Evolutionary conservation across 2,329 filamentous ascomycete genomes (phyloP), one percentile per base, ranked within the genome.

Genomic region (Ophidiomyces ophidiicola): DNA sequence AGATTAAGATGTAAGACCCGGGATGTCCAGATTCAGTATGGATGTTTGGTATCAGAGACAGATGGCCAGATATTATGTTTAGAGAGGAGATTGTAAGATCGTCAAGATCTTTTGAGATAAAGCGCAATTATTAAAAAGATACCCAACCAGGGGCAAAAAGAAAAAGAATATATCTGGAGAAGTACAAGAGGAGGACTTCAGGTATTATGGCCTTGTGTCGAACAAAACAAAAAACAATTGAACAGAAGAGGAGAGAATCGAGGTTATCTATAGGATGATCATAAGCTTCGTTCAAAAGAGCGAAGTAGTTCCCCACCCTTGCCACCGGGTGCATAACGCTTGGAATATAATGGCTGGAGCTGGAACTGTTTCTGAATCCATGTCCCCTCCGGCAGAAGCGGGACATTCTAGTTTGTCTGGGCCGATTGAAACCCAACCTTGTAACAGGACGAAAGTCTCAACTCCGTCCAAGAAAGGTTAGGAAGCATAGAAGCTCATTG

Each of bases 101-200:
- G 31, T 49, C 44, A 46, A 49, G 50, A 55, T 44, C 48, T 46
- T 51, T 25, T 36, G 12, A 20, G 10, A 4, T 6, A 41, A 30
- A 42, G 20, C 28, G 32, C 36, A n/a, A 31, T 20, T 46, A 39
- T 44, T 47, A 50, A 47, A 50, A 53, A 64, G 63, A n/a, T n/a
- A n/a, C 67, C 67, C 68, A 69, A 58, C 67, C 68, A 67, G 67
- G 69, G 67, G 66, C 66, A 55, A 53, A 54, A 63, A 56, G 68
- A 67, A 57, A 63, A 67, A 59, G 61, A 62, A 57, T 51, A 45
- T 12, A 20, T 37, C 4, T 33, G 21, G 20, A 30, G 29, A 33
- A 24, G 21, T 23, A 23, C 32, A 29, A 12, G 31, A 28, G 25
- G 29, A 15, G 17, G 32, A 24, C 11, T 21, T 32, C 4, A 30